These are phyloP conservation scores for Scalesia atractyloides DNA, from an alignment of 129 eudicot genomes.

Conservation along the genomic window DNA sequence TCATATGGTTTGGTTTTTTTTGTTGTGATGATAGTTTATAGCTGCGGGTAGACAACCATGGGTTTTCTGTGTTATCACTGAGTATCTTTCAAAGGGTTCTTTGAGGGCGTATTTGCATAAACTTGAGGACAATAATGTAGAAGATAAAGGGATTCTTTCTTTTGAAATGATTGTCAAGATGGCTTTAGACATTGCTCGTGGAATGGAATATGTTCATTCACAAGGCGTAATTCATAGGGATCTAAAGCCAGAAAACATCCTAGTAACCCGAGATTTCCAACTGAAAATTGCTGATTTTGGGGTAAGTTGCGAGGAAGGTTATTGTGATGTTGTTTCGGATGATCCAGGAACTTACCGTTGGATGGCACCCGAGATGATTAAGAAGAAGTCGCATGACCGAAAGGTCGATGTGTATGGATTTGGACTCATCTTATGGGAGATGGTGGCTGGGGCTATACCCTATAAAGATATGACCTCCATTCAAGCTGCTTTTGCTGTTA, in stretches of 20 bases:
- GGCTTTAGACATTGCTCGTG: slow-evolving; percentile 80
- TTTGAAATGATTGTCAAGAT: slow-evolving; percentile 42
- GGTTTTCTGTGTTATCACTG: slow-evolving; percentile 61
- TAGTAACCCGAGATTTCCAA: slow-evolving; percentile 55
- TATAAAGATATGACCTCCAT: slow-evolving; percentile 75
- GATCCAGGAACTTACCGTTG: slow-evolving; percentile 89
- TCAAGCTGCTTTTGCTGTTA: slow-evolving; percentile 87
- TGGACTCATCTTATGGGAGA: slow-evolving; percentile 84
- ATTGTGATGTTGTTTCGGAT: slow-evolving; percentile 61
- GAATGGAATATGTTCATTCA: slow-evolving; percentile 79
- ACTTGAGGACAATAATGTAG: slow-evolving; percentile 45
- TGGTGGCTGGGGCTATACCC: slow-evolving; percentile 75
- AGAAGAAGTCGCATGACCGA: slow-evolving; percentile 54
- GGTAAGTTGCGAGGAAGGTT: slow-evolving; percentile 65
- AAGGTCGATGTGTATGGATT: slow-evolving; percentile 84
- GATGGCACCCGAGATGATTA: slow-evolving; percentile 96
- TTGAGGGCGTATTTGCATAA: slow-evolving; percentile 73
- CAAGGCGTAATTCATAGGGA: slow-evolving; percentile 81
- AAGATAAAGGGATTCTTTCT: slow-evolving; percentile 41
- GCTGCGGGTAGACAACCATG: slow-evolving; percentile 66
- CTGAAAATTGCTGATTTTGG: slow-evolving; percentile 90
- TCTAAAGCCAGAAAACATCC: slow-evolving; percentile 81
- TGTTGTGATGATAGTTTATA: slow-evolving; percentile 45
- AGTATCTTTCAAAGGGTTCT: slow-evolving; percentile 76
- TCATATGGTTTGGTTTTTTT: not conserved